A percentile compares a stretch with the other conserved stretches of the same genome.
phyloP scores from a whole-genome alignment of 176 grass and related monocot genomes.

The Eremochloa ophiuroides region DNA sequence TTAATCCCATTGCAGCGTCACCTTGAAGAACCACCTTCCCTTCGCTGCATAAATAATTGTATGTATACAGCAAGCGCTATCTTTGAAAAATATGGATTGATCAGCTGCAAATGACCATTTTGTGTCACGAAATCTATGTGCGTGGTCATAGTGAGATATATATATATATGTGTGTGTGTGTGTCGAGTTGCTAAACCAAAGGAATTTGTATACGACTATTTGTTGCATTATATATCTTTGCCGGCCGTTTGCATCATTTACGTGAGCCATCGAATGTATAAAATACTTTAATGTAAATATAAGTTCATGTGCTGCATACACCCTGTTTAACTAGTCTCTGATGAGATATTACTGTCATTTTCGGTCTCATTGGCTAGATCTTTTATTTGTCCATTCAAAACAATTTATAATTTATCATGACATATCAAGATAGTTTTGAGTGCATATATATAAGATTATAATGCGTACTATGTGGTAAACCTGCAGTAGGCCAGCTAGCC shows the following conservation, averaged over 20 bases:
- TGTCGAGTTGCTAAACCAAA: neutral
- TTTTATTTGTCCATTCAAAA: neutral
- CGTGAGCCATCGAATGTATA: neutral
- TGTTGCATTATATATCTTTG: no score
- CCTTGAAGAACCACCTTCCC: conserved; percentile 26
- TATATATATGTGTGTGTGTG: no score
- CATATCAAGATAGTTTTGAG: conserved; percentile 2
- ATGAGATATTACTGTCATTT: neutral
- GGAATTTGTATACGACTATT: conserved; percentile 4
- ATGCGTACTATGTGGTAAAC: no score
- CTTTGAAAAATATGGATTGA: conserved; percentile 13
- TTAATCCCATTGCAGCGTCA: conserved; percentile 22
- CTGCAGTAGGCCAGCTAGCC: no score
- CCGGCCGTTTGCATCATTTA: neutral
- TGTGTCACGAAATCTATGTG: conserved; percentile 18
- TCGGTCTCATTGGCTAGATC: neutral
- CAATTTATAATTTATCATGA: neutral
- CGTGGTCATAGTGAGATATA: neutral
- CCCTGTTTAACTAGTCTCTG: neutral
- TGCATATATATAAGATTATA: no score
- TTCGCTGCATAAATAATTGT: conserved; percentile 17
- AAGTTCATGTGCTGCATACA: neutral
- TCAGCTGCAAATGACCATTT: conserved; percentile 20
- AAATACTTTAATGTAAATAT: no score
- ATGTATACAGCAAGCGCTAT: neutral